A percentile compares a stretch with the other conserved stretches of the same genome.
Conservation (phyloP, 1,139 yeast genomes). For the Candida labiduridarum region DNA sequence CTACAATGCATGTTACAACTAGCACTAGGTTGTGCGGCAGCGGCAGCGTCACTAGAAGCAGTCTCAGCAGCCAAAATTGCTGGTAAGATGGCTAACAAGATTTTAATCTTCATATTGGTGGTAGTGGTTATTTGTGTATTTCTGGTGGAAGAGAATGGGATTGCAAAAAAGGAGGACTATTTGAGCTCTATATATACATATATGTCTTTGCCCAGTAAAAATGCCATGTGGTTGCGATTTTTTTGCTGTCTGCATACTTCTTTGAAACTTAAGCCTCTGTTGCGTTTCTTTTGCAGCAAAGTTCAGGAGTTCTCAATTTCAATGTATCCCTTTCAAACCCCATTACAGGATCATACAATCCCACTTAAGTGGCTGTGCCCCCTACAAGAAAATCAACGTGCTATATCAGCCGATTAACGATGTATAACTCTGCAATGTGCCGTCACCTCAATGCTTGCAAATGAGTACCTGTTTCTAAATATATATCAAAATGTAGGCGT, state of each 20-base stretch:
- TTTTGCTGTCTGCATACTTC: not conserved
- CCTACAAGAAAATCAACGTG: too few relatives aligned
- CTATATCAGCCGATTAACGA: too few relatives aligned
- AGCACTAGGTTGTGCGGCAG: not conserved
- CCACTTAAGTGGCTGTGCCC: too few relatives aligned
- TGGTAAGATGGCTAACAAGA: conserved; percentile 2
- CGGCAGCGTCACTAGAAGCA: not conserved
- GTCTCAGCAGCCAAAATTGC: conserved; percentile 1
- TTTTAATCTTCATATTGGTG: not conserved
- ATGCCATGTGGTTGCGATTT: conserved; percentile 1
- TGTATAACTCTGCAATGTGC: too few relatives aligned
- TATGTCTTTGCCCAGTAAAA: not conserved
- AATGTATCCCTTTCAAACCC: too few relatives aligned
- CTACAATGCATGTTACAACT: conserved; percentile 4
- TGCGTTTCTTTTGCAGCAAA: not conserved
- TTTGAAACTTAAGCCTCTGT: conserved; percentile 1
- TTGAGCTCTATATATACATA: not conserved
- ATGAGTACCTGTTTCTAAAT: too few relatives aligned
- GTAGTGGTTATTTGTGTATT: not conserved
- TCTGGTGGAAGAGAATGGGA: not conserved
- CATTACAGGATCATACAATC: too few relatives aligned
- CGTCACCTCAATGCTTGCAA: too few relatives aligned
- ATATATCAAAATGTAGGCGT: too few relatives aligned
- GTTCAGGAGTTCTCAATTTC: too few relatives aligned
- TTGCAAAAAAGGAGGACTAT: not conserved